Conservation (phyloP, 208 protist species). For the Trypanosomatidae sp. region DNA sequence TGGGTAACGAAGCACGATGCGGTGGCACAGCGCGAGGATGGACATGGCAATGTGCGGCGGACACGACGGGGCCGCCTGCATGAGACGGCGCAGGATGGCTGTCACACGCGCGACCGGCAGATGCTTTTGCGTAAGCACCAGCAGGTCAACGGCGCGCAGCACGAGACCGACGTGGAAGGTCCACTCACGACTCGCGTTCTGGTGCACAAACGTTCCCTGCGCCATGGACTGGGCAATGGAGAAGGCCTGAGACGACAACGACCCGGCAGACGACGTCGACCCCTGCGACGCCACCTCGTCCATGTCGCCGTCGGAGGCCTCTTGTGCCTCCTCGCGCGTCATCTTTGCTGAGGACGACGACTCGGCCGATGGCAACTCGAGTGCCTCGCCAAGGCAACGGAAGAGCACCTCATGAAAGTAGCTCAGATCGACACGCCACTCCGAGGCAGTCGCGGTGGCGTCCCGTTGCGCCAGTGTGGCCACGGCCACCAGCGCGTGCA, state of each 20-base stretch:
- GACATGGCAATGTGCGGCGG: constrained; percentile 87
- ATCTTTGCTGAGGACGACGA: constrained; percentile 52
- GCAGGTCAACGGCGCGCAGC: constrained; percentile 84
- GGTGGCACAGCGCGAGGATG: constrained; percentile 78
- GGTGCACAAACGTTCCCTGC: constrained; percentile 69
- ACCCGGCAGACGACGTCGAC: constrained; percentile 84
- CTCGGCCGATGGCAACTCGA: constrained; percentile 66
- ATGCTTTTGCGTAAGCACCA: constrained; percentile 92
- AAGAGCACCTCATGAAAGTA: constrained; percentile 93
- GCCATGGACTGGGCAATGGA: constrained; percentile 92
- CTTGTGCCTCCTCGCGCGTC: constrained; percentile 47
- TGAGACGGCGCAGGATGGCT: constrained; percentile 81
- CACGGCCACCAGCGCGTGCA: constrained; percentile 90
- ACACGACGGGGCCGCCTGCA: constrained; percentile 63
- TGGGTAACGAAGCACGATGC: constrained; percentile 82
- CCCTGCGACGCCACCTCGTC: constrained; percentile 82
- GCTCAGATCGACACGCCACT: constrained; percentile 92
- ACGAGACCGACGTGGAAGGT: constrained; percentile 88
- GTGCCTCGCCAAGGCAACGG: constrained; percentile 78
- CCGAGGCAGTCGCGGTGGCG: constrained; percentile 67
- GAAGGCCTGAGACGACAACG: constrained; percentile 90
- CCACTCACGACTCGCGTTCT: constrained; percentile 85
- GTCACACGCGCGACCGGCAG: constrained; percentile 81
- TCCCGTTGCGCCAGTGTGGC: constrained; percentile 87
- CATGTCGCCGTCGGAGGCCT: constrained; percentile 29